These are phyloP conservation scores for Petunia hybrid DNA, from an alignment of 305 asterid genomes.

Conservation along the genomic window DNA sequence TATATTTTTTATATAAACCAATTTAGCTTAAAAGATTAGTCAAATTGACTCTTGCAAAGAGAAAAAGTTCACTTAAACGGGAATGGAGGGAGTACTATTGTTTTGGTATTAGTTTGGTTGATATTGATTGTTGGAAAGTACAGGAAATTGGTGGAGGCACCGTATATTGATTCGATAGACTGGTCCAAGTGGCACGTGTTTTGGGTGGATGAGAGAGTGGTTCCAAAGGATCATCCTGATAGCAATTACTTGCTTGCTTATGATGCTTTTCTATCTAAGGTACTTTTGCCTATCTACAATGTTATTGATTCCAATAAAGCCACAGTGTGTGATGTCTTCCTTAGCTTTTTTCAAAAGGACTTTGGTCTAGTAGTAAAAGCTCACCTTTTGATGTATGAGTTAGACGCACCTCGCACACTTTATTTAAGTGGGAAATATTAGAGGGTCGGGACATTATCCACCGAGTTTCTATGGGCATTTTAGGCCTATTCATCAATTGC, in stretches of 20 bases:
- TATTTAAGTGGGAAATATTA: no score
- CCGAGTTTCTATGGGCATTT: no score
- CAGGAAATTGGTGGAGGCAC: slow-evolving; percentile 60
- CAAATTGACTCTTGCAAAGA: no score
- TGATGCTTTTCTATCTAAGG: slow-evolving; percentile 66
- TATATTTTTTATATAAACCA: no score
- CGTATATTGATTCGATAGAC: slow-evolving; percentile 53
- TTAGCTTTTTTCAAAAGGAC: background rate
- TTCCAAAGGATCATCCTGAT: slow-evolving; percentile 59
- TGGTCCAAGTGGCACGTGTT: slow-evolving; percentile 61
- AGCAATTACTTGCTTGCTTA: slow-evolving; percentile 67
- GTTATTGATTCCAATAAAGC: background rate
- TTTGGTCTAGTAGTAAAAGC: no score
- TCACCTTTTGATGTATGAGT: no score
- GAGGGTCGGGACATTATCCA: no score
- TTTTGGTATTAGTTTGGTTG: background rate
- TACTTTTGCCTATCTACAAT: slow-evolving; percentile 28
- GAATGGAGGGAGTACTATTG: no score
- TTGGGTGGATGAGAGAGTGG: slow-evolving; percentile 72
- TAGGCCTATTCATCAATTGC: background rate
- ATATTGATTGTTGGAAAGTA: background rate
- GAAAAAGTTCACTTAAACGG: no score
- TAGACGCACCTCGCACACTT: no score
- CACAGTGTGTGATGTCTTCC: background rate
- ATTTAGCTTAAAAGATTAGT: no score